Conservation (phyloP, 1,139 yeast genomes). For the Kurtzmaniella quercitrusa region DNA sequence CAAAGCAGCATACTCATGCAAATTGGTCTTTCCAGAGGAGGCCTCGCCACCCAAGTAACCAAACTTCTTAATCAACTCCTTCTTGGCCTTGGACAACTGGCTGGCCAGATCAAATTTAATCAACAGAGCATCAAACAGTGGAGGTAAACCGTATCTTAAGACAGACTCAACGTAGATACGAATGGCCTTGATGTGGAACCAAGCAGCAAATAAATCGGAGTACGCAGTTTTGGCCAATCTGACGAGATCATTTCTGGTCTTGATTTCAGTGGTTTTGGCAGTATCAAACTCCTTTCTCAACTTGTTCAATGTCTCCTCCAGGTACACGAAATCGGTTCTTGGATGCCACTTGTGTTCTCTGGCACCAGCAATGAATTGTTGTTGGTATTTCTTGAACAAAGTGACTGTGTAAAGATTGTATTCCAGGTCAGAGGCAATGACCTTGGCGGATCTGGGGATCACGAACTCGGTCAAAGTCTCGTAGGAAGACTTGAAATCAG, state of each 20-base stretch:
- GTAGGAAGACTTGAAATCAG: conserved; percentile 62
- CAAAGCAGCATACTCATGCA: conserved; percentile 83
- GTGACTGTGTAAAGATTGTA: conserved; percentile 73
- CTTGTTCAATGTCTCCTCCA: conserved; percentile 69
- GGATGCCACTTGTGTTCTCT: conserved; percentile 92
- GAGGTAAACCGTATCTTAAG: conserved; percentile 93
- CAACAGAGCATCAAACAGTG: conserved; percentile 71
- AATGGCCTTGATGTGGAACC: conserved; percentile 80
- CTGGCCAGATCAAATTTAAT: conserved; percentile 40
- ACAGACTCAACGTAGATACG: conserved; percentile 62
- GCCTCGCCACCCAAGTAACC: conserved; percentile 93
- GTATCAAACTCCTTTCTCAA: conserved; percentile 74
- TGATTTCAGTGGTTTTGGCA: conserved; percentile 70
- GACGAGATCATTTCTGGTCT: conserved; percentile 71
- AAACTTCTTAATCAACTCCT: conserved; percentile 65
- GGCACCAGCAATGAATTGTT: conserved; percentile 63
- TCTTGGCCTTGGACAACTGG: conserved; percentile 56
- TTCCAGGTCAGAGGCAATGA: conserved; percentile 69
- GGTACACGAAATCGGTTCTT: conserved; percentile 79
- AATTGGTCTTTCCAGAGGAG: conserved; percentile 58
- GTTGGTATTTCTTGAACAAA: conserved; percentile 73
- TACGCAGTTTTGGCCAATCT: conserved; percentile 86
- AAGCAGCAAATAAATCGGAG: conserved; percentile 74
- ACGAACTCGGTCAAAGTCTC: conserved; percentile 79
- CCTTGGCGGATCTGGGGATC: conserved; percentile 83